Evolutionary conservation across 768 basidiomycete genomes (phyloP), one percentile per base, ranked within the genome.

Genomic region (Galerina marginata): DNA sequence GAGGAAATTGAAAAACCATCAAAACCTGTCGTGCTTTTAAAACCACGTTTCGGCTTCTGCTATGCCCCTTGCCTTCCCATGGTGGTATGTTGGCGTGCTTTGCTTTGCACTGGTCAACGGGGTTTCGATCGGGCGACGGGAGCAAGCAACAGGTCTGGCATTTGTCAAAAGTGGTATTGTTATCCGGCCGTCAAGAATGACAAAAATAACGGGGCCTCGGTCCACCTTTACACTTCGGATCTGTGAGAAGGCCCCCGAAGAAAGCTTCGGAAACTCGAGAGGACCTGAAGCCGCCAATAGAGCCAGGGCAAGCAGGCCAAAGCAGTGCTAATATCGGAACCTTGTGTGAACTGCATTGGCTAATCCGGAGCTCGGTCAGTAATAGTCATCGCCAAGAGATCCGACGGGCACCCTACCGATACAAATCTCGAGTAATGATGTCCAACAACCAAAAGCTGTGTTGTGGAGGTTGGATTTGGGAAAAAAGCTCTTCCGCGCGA

Each of bases 11-110:
- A 53, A 55, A 57, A 37, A 46, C 56, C 53, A 60, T 60, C 54
- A 60, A 61, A 66, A 60, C 59, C 58, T 66, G 57, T 52, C 52
- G 57, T 61, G 48, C 59, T 60, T 64, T 66, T 65, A 65, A 66
- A 58, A 63, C 59, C 40, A 50, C 40, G 59, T 63, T 63, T 58
- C 51, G 59, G 58, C 59, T 59, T 55, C 45, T 48, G 58, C 55
- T 49, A 51, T 23, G 44, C 46, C 57, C 62, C 62, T 55, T 55
- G 40, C 39, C 62, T 50, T 47, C 48, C 53, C 33, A 52, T 54
- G 45, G 29, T 59, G 49, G 37, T 48, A 45, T 58, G 62, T 63
- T 38, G 46, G 38, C 39, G 52, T 54, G 45, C 43, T 44, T 45
- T 47, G 56, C 26, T 54, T 33, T 59, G 62, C 58, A 56, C 49